Evolutionary conservation across 2,329 filamentous ascomycete species (phyloP).

Genomic region (Erysiphe pisi): DNA sequence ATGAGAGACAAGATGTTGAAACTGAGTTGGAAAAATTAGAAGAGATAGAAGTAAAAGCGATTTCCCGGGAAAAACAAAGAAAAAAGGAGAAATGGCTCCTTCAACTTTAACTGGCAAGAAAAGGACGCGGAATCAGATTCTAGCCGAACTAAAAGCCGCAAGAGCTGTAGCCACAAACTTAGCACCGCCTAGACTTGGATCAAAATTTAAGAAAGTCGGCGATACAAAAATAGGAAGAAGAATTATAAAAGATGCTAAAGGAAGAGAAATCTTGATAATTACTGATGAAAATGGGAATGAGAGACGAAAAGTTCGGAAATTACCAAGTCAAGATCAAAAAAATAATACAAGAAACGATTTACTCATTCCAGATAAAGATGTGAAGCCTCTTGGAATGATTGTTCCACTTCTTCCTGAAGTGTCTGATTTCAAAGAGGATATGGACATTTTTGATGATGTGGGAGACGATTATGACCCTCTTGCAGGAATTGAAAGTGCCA

Average conservation of each 20-base stretch:
- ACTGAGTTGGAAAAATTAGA: conserved; percentile 54
- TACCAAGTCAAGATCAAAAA: conserved; percentile 40
- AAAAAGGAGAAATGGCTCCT: conserved; percentile 52
- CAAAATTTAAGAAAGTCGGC: conserved; percentile 56
- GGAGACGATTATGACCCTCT: conserved; percentile 59
- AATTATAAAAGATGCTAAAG: conserved; percentile 51
- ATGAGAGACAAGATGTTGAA: conserved; percentile 40
- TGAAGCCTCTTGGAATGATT: conserved; percentile 53
- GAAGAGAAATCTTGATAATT: conserved; percentile 54
- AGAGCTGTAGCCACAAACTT: conserved; percentile 47
- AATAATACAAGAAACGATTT: conserved; percentile 40
- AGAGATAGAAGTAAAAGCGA: conserved; percentile 45
- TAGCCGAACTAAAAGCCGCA: conserved; percentile 56
- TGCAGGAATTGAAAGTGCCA: conserved; percentile 45
- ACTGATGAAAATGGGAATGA: conserved; percentile 56
- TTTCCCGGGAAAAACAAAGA: conserved; percentile 43
- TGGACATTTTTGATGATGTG: conserved; percentile 56
- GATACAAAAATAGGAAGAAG: conserved; percentile 45
- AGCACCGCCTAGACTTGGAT: conserved; percentile 45
- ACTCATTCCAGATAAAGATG: conserved; percentile 45
- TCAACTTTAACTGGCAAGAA: conserved; percentile 48
- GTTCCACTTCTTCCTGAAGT: conserved; percentile 48
- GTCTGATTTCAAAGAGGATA: conserved; percentile 43
- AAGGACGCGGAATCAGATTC: conserved; percentile 53
- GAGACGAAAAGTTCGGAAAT: conserved; percentile 52